Conservation (phyloP, 2,329 filamentous ascomycete species). For the Diaporthe sp. region DNA sequence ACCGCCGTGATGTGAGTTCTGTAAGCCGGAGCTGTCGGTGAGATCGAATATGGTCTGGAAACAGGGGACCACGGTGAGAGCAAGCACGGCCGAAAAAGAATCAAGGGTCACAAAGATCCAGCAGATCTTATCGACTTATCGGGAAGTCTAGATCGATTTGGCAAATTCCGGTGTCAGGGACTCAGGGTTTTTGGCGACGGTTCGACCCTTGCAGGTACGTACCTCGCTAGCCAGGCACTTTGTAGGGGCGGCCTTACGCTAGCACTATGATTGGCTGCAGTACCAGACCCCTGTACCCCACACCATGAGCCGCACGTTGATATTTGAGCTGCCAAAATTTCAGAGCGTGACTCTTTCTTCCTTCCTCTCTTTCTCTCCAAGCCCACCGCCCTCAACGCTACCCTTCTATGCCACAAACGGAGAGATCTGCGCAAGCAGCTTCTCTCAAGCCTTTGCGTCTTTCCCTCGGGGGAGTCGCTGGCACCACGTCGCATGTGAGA, state of each 20-base stretch:
- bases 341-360: constrained; percentile 43
- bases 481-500: constrained; percentile 80
- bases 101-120: not conserved
- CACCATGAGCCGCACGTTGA: constrained; percentile 42
- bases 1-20: not conserved
- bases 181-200: not conserved
- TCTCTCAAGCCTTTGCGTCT: constrained; percentile 49
- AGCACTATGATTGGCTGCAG: constrained; percentile 10
- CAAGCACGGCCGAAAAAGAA: too few species aligned
- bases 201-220: not conserved
- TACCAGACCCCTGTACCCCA: not conserved
- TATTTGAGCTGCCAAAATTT: constrained; percentile 44
- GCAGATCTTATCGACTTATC: constrained; percentile 16
- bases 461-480: constrained; percentile 26
- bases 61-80: not conserved
- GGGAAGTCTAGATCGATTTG: constrained; percentile 22
- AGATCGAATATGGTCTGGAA: not conserved
- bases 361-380: constrained; percentile 62
- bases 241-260: not conserved
- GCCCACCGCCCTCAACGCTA: constrained; percentile 87
- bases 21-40: not conserved
- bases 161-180: not conserved
- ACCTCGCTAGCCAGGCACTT: not conserved
- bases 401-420: constrained; percentile 91
- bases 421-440: constrained; percentile 59